Conservation (phyloP, 495 filamentous ascomycete genomes). For the Pyrenopolyporus hunteri region DNA sequence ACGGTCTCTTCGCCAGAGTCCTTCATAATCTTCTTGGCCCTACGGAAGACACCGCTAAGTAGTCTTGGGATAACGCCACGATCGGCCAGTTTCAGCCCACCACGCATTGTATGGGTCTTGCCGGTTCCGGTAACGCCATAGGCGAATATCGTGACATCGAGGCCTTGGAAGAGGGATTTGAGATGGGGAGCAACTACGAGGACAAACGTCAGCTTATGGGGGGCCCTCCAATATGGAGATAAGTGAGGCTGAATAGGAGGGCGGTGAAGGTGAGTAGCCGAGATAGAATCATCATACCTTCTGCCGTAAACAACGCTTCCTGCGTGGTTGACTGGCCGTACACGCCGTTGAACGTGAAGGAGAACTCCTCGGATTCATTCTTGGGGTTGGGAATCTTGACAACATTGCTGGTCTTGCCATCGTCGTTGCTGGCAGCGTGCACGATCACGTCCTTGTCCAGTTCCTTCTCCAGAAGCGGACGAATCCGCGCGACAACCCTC, state of each 20-base stretch:
- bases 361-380: constrained; percentile 87
- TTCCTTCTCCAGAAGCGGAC: constrained; percentile 85
- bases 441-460: constrained; percentile 85
- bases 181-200: constrained; percentile 62
- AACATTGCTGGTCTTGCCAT: constrained; percentile 64
- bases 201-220: not conserved
- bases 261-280: not conserved
- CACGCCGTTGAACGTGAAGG: constrained; percentile 93
- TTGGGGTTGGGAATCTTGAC: constrained; percentile 95
- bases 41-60: constrained; percentile 83
- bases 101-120: constrained; percentile 98
- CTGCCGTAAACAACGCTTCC: constrained; percentile 83
- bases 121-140: constrained; percentile 96
- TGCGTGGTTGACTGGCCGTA: constrained; percentile 82
- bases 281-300: constrained; percentile 64
- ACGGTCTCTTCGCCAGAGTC: constrained; percentile 75
- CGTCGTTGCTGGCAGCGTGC: constrained; percentile 61
- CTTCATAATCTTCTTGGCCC: constrained; percentile 85
- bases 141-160: constrained; percentile 93
- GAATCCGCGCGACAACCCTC: constrained; percentile 85
- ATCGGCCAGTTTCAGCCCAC: constrained; percentile 85
- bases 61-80: constrained; percentile 90
- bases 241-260: constrained; percentile 2
- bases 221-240: too few species aligned
- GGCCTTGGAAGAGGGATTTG: constrained; percentile 91